These are phyloP conservation scores for Aspergillus pseudotamarii DNA, from an alignment of 2,329 filamentous ascomycete genomes.

Conservation along the genomic window DNA sequence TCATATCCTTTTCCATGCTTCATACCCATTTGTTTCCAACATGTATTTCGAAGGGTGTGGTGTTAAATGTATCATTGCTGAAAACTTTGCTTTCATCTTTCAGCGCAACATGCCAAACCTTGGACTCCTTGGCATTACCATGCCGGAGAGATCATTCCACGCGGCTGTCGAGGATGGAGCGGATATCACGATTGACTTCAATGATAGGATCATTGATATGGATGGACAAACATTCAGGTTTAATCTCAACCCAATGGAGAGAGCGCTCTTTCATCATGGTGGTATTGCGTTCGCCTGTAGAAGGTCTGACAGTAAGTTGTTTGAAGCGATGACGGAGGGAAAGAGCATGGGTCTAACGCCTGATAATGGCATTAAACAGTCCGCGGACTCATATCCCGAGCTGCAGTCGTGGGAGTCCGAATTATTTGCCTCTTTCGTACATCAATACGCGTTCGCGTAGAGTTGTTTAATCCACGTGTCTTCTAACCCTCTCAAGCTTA, in stretches of 20 bases:
- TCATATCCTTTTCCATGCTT: neutral
- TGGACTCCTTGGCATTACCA: conserved; percentile 48
- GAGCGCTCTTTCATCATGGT: conserved; percentile 38
- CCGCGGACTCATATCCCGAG: neutral
- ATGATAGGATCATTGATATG: conserved; percentile 22
- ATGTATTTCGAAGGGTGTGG: conserved; percentile 17
- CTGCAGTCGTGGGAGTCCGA: neutral
- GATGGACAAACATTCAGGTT: conserved; percentile 35
- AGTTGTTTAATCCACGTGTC: no score
- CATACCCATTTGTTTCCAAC: neutral
- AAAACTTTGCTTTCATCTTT: conserved; percentile 52
- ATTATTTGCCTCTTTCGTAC: neutral
- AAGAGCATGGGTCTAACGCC: neutral
- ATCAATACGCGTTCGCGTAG: neutral
- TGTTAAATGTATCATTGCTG: conserved; percentile 48
- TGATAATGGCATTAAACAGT: neutral
- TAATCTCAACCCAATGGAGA: conserved; percentile 44
- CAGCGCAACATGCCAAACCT: conserved; percentile 50
- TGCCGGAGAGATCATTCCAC: conserved; percentile 45
- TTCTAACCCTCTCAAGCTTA: no score
- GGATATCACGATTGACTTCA: conserved; percentile 42
- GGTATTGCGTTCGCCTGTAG: conserved; percentile 45
- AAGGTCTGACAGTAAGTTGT: conserved; percentile 41
- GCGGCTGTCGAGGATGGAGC: conserved; percentile 37
- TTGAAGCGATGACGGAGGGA: conserved; percentile 26